Conservation (phyloP, 176 grass and related monocot species). For the Aegilops umbellulata region DNA sequence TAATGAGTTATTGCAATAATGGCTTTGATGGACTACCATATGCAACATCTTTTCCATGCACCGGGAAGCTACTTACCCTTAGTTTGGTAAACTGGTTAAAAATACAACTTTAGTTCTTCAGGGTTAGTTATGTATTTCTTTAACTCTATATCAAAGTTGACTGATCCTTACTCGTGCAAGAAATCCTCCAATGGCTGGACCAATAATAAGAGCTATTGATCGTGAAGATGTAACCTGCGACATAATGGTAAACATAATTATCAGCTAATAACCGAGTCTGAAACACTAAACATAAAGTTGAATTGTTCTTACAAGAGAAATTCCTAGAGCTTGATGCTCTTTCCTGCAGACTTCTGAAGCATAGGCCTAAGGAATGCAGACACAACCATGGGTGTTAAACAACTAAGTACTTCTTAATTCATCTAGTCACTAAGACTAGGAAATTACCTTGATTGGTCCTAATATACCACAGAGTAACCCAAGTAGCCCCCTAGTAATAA, state of each 20-base stretch:
- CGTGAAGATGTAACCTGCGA: conserved; percentile 56
- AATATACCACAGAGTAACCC: conserved; percentile 61
- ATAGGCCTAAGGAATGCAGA: conserved; percentile 56
- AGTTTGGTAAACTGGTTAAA: background rate
- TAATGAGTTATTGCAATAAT: background rate
- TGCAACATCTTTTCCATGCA: background rate
- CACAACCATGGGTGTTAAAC: background rate
- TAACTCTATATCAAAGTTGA: background rate
- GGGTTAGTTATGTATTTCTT: background rate
- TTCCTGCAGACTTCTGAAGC: conserved; percentile 69
- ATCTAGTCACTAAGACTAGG: background rate
- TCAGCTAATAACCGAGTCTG: background rate
- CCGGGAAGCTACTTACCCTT: background rate
- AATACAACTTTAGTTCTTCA: background rate
- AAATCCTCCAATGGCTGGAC: conserved; percentile 76
- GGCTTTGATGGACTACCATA: background rate
- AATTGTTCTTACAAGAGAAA: conserved; percentile 56
- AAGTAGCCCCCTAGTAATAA: conserved; percentile 52
- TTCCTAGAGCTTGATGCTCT: conserved; percentile 66
- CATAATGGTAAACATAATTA: background rate
- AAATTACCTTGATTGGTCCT: conserved; percentile 63
- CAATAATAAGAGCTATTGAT: conserved; percentile 56
- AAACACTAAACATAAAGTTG: background rate
- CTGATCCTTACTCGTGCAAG: conserved; percentile 43
- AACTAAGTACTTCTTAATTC: background rate